These are phyloP conservation scores for Mucor irregularis DNA, from an alignment of 371 early-diverging fungal genomes.

Conservation along the genomic window DNA sequence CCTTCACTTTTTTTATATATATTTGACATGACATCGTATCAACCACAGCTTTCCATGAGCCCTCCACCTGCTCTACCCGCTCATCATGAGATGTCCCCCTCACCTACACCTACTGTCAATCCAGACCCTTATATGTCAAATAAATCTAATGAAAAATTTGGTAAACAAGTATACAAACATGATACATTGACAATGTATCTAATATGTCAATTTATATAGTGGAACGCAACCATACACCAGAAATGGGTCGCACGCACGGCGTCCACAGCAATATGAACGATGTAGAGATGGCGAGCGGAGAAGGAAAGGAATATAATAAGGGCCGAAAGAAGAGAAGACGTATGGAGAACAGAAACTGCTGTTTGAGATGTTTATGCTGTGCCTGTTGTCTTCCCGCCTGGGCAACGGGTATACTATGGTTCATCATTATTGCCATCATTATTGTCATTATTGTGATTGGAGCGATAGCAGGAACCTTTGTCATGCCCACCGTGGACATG, in stretches of 20 bases:
- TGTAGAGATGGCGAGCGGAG: constrained; percentile 4
- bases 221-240: constrained; percentile 6
- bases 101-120: constrained; percentile 27
- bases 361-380: constrained; percentile 42
- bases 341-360: constrained; percentile 34
- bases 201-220: background rate
- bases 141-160: background rate
- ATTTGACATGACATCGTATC: background rate
- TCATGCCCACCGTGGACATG: constrained; percentile 37
- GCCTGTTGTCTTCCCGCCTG: constrained; percentile 47
- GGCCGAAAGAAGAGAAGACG: constrained; percentile 17
- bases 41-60: background rate
- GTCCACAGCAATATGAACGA: too few relatives aligned
- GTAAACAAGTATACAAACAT: too few relatives aligned
- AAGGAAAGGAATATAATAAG: too few relatives aligned
- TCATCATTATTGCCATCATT: constrained; percentile 39
- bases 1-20: background rate
- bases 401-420: constrained; percentile 42
- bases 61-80: constrained; percentile 8
- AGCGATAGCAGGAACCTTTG: constrained; percentile 35
- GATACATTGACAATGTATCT: too few relatives aligned
- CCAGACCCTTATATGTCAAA: background rate
- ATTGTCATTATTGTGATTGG: constrained; percentile 40
- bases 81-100: constrained; percentile 13
- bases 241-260: constrained; percentile 5